A percentile compares a stretch with the other conserved stretches of the same genome.
Evolutionary conservation across 352 stramenopile species (phyloP).

Genomic region (Hyaloperonospora arabidopsidis): DNA sequence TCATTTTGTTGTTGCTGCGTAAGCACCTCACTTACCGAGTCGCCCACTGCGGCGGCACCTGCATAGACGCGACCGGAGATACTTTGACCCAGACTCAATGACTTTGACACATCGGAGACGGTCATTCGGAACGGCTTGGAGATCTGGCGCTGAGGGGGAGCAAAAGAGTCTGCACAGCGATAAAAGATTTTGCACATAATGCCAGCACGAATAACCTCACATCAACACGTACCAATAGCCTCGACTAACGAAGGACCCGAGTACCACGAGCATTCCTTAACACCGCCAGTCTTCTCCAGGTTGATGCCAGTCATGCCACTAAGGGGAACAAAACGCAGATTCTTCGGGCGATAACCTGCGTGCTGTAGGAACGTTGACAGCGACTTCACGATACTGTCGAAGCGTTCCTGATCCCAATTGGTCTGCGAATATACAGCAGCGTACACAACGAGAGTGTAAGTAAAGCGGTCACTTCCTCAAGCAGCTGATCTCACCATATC

Average conservation of each 20-base stretch:
- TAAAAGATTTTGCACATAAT: neutral
- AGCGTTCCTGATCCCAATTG: constrained; percentile 72
- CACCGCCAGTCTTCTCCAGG: constrained; percentile 48
- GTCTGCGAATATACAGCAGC: constrained; percentile 12
- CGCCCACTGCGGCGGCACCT: constrained; percentile 51
- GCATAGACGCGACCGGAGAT: constrained; percentile 84
- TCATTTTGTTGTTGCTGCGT: neutral
- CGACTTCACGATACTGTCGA: constrained; percentile 67
- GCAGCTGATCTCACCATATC: constrained; percentile 61
- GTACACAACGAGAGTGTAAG: constrained; percentile 7
- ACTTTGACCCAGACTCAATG: constrained; percentile 70
- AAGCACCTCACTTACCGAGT: constrained; percentile 40
- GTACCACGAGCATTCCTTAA: constrained; percentile 65
- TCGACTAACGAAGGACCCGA: constrained; percentile 68
- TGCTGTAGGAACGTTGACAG: constrained; percentile 69
- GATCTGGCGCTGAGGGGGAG: constrained; percentile 68
- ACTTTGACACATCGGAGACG: constrained; percentile 81
- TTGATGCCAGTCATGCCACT: constrained; percentile 85
- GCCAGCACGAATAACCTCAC: neutral
- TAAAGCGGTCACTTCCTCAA: neutral
- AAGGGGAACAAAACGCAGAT: constrained; percentile 81
- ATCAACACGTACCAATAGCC: constrained; percentile 47
- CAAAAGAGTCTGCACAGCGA: constrained; percentile 48
- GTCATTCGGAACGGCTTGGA: constrained; percentile 81
- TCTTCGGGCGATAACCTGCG: constrained; percentile 70